Conservation (phyloP, 2,329 filamentous ascomycete genomes). For the Thelonectria olida region DNA sequence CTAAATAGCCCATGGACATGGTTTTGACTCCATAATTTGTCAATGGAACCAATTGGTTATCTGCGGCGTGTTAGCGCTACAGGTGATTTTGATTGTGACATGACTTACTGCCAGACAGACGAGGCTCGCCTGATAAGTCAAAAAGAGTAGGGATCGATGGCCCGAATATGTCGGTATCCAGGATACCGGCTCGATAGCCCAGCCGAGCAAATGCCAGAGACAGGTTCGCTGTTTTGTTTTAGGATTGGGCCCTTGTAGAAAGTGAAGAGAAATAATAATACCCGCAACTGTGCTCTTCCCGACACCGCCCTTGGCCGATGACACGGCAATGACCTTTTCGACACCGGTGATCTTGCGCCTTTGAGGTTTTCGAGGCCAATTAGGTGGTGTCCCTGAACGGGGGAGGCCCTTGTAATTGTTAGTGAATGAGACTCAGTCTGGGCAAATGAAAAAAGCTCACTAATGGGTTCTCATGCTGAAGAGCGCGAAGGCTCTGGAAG, state of each 20-base stretch:
- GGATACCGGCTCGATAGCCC: slow-evolving; percentile 84
- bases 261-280: slow-evolving; percentile 43
- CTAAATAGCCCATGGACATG: slow-evolving; percentile 98
- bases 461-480: slow-evolving; percentile 85
- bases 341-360: slow-evolving; percentile 85
- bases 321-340: slow-evolving; percentile 93
- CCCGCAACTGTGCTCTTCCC: slow-evolving; percentile 95
- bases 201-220: slow-evolving; percentile 85
- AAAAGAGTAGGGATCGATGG: slow-evolving; percentile 93
- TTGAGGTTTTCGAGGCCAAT: slow-evolving; percentile 78
- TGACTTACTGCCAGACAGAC: slow-evolving; percentile 74
- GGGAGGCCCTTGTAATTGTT: slow-evolving; percentile 77
- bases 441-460: slow-evolving; percentile 56
- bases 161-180: slow-evolving; percentile 97
- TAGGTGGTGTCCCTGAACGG: slow-evolving; percentile 68
- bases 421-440: not conserved
- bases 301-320: slow-evolving; percentile 97
- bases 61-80: slow-evolving; percentile 48
- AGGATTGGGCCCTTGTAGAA: not conserved
- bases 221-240: slow-evolving; percentile 71
- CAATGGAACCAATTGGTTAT: slow-evolving; percentile 84
- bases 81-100: not conserved
- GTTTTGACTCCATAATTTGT: slow-evolving; percentile 96
- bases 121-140: slow-evolving; percentile 80
- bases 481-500: slow-evolving; percentile 43